Evolutionary conservation across 441 rosid genomes (phyloP), one percentile per base, ranked within the genome.

Genomic region (Gossypium schwendimanii): DNA sequence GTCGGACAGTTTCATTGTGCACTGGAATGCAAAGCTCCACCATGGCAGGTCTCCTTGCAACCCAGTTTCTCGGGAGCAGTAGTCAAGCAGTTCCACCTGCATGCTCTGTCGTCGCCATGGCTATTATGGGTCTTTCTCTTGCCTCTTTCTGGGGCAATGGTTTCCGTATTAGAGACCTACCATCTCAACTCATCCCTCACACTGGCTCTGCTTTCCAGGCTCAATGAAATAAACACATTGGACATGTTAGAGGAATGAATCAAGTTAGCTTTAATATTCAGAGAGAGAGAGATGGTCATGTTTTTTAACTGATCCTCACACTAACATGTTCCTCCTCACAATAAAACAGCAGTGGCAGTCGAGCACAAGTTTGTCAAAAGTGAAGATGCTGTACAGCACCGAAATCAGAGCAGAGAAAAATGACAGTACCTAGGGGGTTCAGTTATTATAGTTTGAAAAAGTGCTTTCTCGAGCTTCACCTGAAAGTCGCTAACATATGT

Each of bases 11-110:
- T 75, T 93, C 98, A 2, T 79, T 93, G 65, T 91, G 98, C 80
- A 90, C 97, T 1, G 98, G 97, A 76, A 91, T 93, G 98, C 97
- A 93, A 71, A 93, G 98, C 83, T 91, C 98, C 5, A 93, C 97
- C n/a, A 75, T 93, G 28, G 98, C 98, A 0, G 97, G 96, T 9
- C 97, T 91, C 41, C 92, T 93, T 15, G 97, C 98, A 6, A 82
- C 85, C 6, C 94, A 93, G 59, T 93, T 93, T 84, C 96, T 93
- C 2, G 92, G 97, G 33, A 84, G 92, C 65, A 87, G 85, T 73
- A 87, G 85, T 73, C 97, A 93, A 81, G 96, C 97, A 2, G 97
- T 90, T 50, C 97, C 97, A n/a, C 83, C 98, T 9, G 98, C 98
- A n/a, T 91, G 95, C 84, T 94, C 98, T 9, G 98, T 94, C 28